Percentiles rank a stretch among this genome's conserved stretches.
Conservation (phyloP, 2,329 filamentous ascomycete species). For the Claviceps pusilla region DNA sequence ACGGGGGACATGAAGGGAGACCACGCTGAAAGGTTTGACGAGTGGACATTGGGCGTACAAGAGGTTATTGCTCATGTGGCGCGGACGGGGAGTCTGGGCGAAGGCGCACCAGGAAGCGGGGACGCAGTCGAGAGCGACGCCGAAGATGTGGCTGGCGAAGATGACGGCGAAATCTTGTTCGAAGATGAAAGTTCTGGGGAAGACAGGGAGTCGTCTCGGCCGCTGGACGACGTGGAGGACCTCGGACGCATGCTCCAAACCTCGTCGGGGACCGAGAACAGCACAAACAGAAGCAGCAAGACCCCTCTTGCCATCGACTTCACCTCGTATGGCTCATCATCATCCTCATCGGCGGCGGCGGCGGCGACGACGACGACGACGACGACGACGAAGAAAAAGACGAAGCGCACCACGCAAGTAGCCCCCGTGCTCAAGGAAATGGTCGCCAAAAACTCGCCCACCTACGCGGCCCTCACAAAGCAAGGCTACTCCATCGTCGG, state of each 20-base stretch:
- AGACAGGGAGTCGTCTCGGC: conserved; percentile 22
- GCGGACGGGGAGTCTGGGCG: conserved; percentile 41
- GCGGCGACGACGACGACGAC: conserved; percentile 5
- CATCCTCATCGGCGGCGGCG: conserved; percentile 11
- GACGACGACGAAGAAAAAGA: conserved; percentile 24
- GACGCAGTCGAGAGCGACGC: conserved; percentile 74
- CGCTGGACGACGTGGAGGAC: conserved; percentile 71
- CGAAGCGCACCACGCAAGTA: conserved; percentile 25
- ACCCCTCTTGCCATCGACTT: conserved; percentile 69
- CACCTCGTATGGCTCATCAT: conserved; percentile 45
- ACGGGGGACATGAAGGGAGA: conserved; percentile 76
- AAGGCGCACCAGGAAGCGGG: conserved; percentile 63
- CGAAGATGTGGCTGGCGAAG: conserved; percentile 48
- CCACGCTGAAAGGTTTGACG: conserved; percentile 47
- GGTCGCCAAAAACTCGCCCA: conserved; percentile 83
- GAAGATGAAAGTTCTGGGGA: conserved; percentile 25
- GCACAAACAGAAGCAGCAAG: conserved; percentile 14
- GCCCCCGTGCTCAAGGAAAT: conserved; percentile 60
- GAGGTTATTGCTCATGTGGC: conserved; percentile 54
- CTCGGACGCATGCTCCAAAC: conserved; percentile 51
- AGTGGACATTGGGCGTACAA: conserved; percentile 64
- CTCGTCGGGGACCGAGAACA: conserved; percentile 24
- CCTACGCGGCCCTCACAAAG: conserved; percentile 78
- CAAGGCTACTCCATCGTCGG: conserved; percentile 94
- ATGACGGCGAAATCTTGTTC: conserved; percentile 34